phyloP scores from a whole-genome alignment of 495 filamentous ascomycete genomes.

The Hypoxylon intermedium region DNA sequence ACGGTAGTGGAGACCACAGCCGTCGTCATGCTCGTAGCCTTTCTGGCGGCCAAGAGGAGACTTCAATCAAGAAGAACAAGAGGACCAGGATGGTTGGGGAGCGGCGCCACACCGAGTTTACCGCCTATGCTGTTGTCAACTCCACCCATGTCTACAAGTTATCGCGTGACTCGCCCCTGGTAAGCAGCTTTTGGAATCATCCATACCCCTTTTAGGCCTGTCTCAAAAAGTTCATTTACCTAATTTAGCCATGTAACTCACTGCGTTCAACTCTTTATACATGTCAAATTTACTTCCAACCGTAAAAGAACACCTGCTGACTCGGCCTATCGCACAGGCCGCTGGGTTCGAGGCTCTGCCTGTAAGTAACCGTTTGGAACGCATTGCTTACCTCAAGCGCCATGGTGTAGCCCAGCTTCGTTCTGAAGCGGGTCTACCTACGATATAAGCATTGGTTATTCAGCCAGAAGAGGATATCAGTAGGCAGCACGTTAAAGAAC shows the following conservation, averaged over 20 bases:
- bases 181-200: background rate
- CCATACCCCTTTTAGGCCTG: background rate
- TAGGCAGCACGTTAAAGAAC: background rate
- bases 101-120: background rate
- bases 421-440: background rate
- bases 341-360: background rate
- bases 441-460: background rate
- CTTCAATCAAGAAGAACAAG: background rate
- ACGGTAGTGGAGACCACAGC: background rate
- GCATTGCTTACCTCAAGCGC: background rate
- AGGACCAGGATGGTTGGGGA: background rate
- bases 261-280: background rate
- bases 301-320: background rate
- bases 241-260: background rate
- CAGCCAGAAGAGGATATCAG: background rate
- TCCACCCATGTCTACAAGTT: background rate
- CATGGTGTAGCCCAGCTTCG: background rate
- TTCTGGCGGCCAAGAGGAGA: background rate
- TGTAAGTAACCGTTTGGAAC: background rate
- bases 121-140: background rate
- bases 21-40: background rate
- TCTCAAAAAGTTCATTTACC: background rate
- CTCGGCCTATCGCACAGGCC: background rate
- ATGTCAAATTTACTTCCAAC: background rate
- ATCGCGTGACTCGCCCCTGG: constrained; percentile 1